Conservation (phyloP, 495 filamentous ascomycete genomes). For the Aspergillus kassunensis region DNA sequence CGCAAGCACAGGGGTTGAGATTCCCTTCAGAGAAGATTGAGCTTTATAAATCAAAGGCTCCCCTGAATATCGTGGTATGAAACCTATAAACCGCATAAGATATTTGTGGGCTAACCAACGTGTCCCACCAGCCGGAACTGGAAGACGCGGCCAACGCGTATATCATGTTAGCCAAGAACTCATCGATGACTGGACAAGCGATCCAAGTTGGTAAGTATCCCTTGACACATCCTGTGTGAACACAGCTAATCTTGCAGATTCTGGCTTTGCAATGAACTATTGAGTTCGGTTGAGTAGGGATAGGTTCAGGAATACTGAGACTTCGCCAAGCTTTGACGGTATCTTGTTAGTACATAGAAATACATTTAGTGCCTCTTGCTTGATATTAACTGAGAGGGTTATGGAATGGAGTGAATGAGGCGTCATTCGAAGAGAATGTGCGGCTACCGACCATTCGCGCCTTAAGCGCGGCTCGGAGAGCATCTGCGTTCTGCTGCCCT, state of each 20-base stretch:
- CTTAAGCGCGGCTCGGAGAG: constrained; percentile 38
- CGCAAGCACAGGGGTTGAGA: constrained; percentile 35
- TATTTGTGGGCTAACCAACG: constrained; percentile 10
- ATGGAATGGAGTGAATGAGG: constrained; percentile 34
- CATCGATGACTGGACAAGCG: constrained; percentile 54
- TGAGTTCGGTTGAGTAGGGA: neutral
- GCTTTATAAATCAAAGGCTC: constrained; percentile 30
- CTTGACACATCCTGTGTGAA: neutral
- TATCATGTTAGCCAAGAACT: constrained; percentile 50
- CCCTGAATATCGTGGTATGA: constrained; percentile 44
- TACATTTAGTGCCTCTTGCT: constrained; percentile 1
- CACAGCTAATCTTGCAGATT: constrained; percentile 28
- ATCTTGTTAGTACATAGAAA: constrained; percentile 19
- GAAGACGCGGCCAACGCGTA: constrained; percentile 54
- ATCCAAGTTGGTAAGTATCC: constrained; percentile 47
- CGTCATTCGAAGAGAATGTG: constrained; percentile 24
- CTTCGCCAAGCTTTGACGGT: constrained; percentile 9
- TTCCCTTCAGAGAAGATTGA: constrained; percentile 43
- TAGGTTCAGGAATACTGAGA: neutral
- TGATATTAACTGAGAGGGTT: constrained; percentile 30
- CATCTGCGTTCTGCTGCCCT: constrained; percentile 35
- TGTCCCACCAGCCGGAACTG: constrained; percentile 42
- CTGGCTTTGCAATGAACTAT: constrained; percentile 31
- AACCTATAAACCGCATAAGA: neutral
- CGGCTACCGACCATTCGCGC: constrained; percentile 38